Base-by-base conservation (phyloP, 2,329 filamentous ascomycete genomes). In the Claviceps lovelessii region DNA sequence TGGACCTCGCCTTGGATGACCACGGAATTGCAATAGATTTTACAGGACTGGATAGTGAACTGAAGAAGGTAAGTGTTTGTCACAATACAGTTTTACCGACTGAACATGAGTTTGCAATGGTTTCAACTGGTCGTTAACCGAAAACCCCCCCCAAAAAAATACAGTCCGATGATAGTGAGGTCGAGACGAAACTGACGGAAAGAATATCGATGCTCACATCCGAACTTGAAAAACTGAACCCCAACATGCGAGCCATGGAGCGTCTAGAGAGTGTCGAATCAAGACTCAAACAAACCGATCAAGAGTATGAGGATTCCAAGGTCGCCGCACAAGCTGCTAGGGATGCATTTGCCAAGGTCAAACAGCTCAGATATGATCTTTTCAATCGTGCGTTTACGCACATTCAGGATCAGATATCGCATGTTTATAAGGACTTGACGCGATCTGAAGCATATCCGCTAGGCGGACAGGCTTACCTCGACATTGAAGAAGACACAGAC, bases 311-410 rank as follows among this genome's bases (percentile, higher is more conserved):
- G 61, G 82, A 88, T 59, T 87, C 91, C 1, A 87, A 90, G 61
- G 79, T 79, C 51, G 78, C 81, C 29, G 86, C 88, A 54, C 85
- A 85, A 54, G 79, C 76, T 47, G 85, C 89, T 11, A 89, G 87
- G 63, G 84, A 90, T n/a, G 81, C 82, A 2, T 98, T 97, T 65
- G 85, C 88, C 62, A 76, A 82, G 23, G 78, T 95, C 59, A 93
- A 91, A 71, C 79, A 86, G 55, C 81, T 85, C 70, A 86, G 93
- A 54, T 88, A 86, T 59, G 88, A 95, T 59, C 80, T 95, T 35
- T 98, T 98, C 78, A 93, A 90, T 74, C 91, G 90, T 67, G 93
- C 93, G 13, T 97, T 96, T 72, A 78, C 80, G 23, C 93, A 98
- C 69, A 98, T 98, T 65, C 88, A 89, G 47, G 89, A 95, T 62